Base-by-base conservation (phyloP, 139 green algal species). In the Mychonastes homosphaera region DNA sequence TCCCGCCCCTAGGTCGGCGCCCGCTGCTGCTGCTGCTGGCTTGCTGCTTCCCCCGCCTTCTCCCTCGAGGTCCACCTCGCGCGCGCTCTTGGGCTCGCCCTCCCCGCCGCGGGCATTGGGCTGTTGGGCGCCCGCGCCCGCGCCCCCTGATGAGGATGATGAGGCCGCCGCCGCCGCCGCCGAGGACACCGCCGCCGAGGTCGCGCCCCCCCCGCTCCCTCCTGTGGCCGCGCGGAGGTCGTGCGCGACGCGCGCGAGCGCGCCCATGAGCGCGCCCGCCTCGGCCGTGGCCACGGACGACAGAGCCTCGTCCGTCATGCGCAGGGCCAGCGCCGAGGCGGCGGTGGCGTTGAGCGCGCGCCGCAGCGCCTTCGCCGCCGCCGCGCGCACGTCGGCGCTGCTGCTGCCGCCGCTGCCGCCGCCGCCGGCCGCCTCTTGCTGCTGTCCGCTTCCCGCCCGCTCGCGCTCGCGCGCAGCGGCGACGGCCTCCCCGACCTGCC, bases 291-390 rank as follows among this genome's bases (percentile, higher is more conserved):
- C 76, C 5, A 56, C 70, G 6, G 62, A 35, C 24, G 50, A 15
- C 41, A 81, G 48, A 3, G 73, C 73, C 34, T 77, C 67, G 1
- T 33, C 39, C 16, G 67, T 84, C 6, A 81, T 47, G 18, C 52
- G 39, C 49, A 81, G 60, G 13, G 73, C 76, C 28, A 77, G 36
- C 2, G 56, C 36, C n/a, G 54, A 72, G 12, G 57, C 67, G 43
- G 63, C 57, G 38, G 76, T 81, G 32, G 73, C 69, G 53, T 84
- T 79, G 16, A 84, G 63, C 1, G 76, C 76, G 4, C 61, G 47
- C 48, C 69, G 58, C 70, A 81, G 73, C 15, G 68, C 63, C 38
- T 41, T 34, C 0, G 38, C 45, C 3, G 49, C 59, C 3, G 47
- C 19, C 45, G 58, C 45, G 29, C 55, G 54, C 6, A 64, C 7